Conservation (phyloP, 352 stramenopile genomes). For the Nothophytophthora sp. region DNA sequence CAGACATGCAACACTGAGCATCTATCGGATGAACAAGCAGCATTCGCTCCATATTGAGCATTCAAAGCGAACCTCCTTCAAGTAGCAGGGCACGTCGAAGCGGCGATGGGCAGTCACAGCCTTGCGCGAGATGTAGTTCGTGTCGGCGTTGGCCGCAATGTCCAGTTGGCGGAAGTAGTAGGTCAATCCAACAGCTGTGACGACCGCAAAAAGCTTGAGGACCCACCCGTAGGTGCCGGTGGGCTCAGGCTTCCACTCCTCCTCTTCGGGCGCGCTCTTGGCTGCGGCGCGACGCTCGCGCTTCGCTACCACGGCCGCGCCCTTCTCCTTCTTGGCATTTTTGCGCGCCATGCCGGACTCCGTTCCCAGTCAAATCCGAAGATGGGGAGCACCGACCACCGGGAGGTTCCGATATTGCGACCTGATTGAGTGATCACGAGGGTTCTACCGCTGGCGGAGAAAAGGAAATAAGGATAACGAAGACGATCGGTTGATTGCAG, state of each 20-base stretch:
- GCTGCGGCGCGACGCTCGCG: no score
- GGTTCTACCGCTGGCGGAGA: no score
- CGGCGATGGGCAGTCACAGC: constrained; percentile 43
- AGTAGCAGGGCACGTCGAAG: constrained; percentile 55
- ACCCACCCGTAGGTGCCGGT: constrained; percentile 24
- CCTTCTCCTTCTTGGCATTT: constrained; percentile 28
- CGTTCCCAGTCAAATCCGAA: no score
- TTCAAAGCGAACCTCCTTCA: constrained; percentile 50
- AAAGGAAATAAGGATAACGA: no score
- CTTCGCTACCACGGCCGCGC: no score
- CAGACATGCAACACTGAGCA: no score
- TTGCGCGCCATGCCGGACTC: constrained; percentile 34
- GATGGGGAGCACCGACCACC: background rate
- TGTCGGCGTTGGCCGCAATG: constrained; percentile 8
- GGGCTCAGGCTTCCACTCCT: background rate
- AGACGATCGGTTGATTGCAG: no score
- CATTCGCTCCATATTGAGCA: no score
- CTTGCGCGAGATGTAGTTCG: constrained; percentile 37
- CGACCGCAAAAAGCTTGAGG: constrained; percentile 25
- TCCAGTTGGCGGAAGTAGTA: constrained; percentile 26
- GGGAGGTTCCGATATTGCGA: no score
- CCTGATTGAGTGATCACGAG: no score
- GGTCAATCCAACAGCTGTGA: constrained; percentile 9
- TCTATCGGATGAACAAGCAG: no score
- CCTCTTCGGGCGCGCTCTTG: constrained; percentile 7